Evolutionary conservation across 352 stramenopile species (phyloP).

Genomic region (Phytopythium kandeliae): DNA sequence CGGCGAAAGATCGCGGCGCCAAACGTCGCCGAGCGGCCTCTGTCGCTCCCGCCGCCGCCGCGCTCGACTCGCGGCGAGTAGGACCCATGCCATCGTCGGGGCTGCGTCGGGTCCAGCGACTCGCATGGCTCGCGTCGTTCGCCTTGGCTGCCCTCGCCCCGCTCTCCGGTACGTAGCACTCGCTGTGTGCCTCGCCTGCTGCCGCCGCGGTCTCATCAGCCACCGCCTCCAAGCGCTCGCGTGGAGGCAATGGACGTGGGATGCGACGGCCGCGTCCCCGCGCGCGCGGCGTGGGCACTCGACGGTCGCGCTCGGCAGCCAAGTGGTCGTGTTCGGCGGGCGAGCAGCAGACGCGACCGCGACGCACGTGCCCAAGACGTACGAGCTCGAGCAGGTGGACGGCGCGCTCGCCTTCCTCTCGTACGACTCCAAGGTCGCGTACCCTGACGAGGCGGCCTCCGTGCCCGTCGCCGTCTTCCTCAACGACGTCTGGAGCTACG

Average conservation of each 20-base stretch:
- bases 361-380: slow-evolving; percentile 89
- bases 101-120: background rate
- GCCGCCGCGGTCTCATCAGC: slow-evolving; percentile 12
- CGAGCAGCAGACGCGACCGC: slow-evolving; percentile 86
- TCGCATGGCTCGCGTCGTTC: background rate
- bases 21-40: too few relatives aligned
- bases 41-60: too few relatives aligned
- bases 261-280: slow-evolving; percentile 41
- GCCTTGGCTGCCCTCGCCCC: background rate
- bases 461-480: slow-evolving; percentile 88
- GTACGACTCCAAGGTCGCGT: slow-evolving; percentile 85
- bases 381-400: slow-evolving; percentile 78
- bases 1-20: background rate
- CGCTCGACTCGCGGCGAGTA: background rate
- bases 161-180: background rate
- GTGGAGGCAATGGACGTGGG: slow-evolving; percentile 88
- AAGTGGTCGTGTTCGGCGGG: slow-evolving; percentile 91
- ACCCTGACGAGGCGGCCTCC: slow-evolving; percentile 25
- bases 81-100: background rate
- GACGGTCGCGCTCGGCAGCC: slow-evolving; percentile 76
- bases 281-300: slow-evolving; percentile 81
- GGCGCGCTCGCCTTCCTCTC: slow-evolving; percentile 82
- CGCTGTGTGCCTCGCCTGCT: slow-evolving; percentile 2
- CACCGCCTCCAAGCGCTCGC: slow-evolving; percentile 10
- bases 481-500: slow-evolving; percentile 97